Conservation (phyloP, 2,329 filamentous ascomycete genomes). For the Cordyceps farinosa region DNA sequence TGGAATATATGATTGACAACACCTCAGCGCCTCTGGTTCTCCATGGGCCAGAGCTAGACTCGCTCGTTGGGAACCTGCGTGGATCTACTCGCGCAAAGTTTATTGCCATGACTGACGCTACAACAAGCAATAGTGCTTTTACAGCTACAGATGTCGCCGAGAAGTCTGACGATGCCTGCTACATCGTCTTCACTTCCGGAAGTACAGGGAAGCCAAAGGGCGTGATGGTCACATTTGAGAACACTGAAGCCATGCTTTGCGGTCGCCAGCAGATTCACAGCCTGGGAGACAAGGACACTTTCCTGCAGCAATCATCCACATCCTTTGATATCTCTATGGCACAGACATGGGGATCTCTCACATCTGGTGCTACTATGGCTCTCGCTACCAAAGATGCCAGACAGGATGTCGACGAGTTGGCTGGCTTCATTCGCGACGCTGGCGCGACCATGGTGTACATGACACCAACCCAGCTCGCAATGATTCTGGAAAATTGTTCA, state of each 20-base stretch:
- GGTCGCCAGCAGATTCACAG: constrained; percentile 4
- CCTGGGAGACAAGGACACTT: background rate
- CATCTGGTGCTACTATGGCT: background rate
- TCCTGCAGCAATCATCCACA: constrained; percentile 2
- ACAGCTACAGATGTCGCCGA: too few relatives aligned
- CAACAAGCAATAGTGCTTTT: background rate
- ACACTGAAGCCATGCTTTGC: constrained; percentile 8
- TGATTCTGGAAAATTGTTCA: constrained; percentile 5
- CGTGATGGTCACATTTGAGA: constrained; percentile 7
- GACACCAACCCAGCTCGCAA: constrained; percentile 9
- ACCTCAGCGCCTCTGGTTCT: background rate
- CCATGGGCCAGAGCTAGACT: background rate
- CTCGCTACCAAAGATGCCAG: background rate
- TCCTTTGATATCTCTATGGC: constrained; percentile 7
- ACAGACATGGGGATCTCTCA: constrained; percentile 2
- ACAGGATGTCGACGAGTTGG: constrained; percentile 2
- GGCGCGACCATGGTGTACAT: constrained; percentile 10
- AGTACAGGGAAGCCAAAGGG: constrained; percentile 10
- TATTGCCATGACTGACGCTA: background rate
- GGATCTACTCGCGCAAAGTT: background rate
- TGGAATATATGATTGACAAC: constrained; percentile 8
- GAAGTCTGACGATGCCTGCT: background rate
- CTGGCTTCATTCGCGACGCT: background rate
- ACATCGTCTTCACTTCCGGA: constrained; percentile 8
- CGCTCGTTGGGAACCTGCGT: background rate